phyloP scores from a whole-genome alignment of 2,329 filamentous ascomycete species.

The Aspergillus puulaauensis region DNA sequence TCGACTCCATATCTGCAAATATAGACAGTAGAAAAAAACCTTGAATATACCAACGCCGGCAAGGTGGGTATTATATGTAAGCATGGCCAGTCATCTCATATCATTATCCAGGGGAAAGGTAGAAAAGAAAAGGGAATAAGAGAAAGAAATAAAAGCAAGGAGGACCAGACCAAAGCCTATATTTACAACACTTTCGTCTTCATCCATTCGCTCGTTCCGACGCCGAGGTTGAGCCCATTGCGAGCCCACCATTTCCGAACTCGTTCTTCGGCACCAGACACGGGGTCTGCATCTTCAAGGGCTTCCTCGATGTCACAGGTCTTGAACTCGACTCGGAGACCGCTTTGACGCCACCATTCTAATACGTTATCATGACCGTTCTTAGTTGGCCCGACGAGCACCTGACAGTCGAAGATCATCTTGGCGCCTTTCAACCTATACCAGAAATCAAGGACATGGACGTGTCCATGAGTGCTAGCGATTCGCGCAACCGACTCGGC shows the following conservation, averaged over 20 bases:
- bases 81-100: slow-evolving; percentile 1
- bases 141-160: neutral
- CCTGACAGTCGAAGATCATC: slow-evolving; percentile 78
- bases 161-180: neutral
- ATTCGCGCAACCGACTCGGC: slow-evolving; percentile 80
- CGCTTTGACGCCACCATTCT: slow-evolving; percentile 82
- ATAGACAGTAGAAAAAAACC: neutral
- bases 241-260: slow-evolving; percentile 85
- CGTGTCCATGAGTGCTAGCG: slow-evolving; percentile 80
- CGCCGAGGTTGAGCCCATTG: slow-evolving; percentile 77
- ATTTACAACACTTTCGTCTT: slow-evolving; percentile 68
- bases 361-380: slow-evolving; percentile 81
- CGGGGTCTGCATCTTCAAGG: slow-evolving; percentile 71
- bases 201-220: slow-evolving; percentile 88
- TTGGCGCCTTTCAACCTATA: slow-evolving; percentile 70
- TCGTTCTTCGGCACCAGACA: slow-evolving; percentile 67
- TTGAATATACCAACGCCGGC: slow-evolving; percentile 7
- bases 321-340: slow-evolving; percentile 82
- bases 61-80: slow-evolving; percentile 14
- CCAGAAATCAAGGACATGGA: slow-evolving; percentile 82
- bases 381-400: slow-evolving; percentile 82
- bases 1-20: neutral
- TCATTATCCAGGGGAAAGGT: neutral
- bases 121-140: neutral
- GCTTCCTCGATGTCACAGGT: slow-evolving; percentile 96